Conservation (phyloP, 768 basidiomycete species). For the Tylopilus rubrobrunneus region DNA sequence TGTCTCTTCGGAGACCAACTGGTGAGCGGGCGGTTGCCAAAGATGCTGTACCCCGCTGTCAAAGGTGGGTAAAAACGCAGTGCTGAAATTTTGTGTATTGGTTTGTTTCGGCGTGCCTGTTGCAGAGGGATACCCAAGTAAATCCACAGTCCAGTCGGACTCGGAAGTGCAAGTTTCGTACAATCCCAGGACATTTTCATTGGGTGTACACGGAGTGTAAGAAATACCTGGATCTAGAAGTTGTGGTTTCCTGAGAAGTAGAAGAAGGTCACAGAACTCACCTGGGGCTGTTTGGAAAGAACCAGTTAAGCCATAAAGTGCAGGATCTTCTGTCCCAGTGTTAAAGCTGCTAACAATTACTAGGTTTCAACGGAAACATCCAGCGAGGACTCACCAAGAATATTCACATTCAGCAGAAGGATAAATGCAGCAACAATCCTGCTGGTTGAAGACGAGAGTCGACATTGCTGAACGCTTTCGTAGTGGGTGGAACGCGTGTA, state of each 20-base stretch:
- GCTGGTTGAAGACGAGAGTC: neutral
- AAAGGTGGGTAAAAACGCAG: neutral
- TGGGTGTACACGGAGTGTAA: neutral
- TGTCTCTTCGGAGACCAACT: neutral
- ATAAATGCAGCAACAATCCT: neutral
- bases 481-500: neutral
- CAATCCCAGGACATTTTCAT: constrained; percentile 2
- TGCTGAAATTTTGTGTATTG: neutral
- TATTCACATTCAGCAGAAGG: neutral
- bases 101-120: neutral
- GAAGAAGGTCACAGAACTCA: neutral
- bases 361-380: neutral
- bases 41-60: neutral
- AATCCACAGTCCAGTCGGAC: neutral
- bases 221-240: neutral
- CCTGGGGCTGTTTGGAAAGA: neutral
- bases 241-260: neutral
- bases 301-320: neutral
- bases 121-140: neutral
- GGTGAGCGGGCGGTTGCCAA: neutral
- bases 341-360: neutral
- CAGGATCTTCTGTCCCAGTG: neutral
- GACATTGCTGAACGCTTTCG: neutral
- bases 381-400: neutral
- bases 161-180: neutral